phyloP scores from a whole-genome alignment of 768 basidiomycete species.

The Suillus alpinus region DNA sequence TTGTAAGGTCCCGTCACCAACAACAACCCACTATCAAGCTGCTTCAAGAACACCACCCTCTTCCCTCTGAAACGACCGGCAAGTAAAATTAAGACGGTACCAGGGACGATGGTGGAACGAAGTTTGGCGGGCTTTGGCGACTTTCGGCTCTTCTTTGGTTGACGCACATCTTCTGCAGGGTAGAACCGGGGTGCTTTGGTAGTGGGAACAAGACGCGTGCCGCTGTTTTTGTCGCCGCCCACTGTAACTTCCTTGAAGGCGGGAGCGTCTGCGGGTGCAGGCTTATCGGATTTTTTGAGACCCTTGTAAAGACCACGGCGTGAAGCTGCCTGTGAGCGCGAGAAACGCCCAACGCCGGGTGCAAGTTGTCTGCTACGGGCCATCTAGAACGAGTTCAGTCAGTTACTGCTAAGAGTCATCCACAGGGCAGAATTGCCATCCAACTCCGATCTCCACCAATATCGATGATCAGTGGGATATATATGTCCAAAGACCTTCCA shows the following conservation, averaged over 20 bases:
- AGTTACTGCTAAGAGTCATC: constrained; percentile 33
- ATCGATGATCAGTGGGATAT: constrained; percentile 3
- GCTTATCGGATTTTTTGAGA: constrained; percentile 70
- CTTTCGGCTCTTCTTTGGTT: constrained; percentile 92
- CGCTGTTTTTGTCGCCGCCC: constrained; percentile 88
- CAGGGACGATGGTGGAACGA: constrained; percentile 87
- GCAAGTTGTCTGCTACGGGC: constrained; percentile 84
- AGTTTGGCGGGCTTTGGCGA: constrained; percentile 72
- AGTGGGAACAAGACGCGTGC: constrained; percentile 83
- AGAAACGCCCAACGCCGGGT: constrained; percentile 78
- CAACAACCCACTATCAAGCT: constrained; percentile 86
- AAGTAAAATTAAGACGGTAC: constrained; percentile 92
- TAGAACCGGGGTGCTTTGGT: constrained; percentile 88
- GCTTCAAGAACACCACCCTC: constrained; percentile 98
- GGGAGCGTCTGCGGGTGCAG: constrained; percentile 56
- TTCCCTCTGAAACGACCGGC: constrained; percentile 98
- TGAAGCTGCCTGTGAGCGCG: constrained; percentile 76
- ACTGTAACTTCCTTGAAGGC: constrained; percentile 76
- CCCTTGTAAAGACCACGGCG: constrained; percentile 86
- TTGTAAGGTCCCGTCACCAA: constrained; percentile 98
- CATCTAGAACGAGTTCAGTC: constrained; percentile 49
- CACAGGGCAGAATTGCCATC: constrained; percentile 30
- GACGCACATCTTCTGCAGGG: constrained; percentile 90
- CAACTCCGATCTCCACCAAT: constrained; percentile 22
- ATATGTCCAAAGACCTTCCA: background rate